phyloP scores from a whole-genome alignment of 2,329 filamentous ascomycete species.

The Tolypocladium tropicale region DNA sequence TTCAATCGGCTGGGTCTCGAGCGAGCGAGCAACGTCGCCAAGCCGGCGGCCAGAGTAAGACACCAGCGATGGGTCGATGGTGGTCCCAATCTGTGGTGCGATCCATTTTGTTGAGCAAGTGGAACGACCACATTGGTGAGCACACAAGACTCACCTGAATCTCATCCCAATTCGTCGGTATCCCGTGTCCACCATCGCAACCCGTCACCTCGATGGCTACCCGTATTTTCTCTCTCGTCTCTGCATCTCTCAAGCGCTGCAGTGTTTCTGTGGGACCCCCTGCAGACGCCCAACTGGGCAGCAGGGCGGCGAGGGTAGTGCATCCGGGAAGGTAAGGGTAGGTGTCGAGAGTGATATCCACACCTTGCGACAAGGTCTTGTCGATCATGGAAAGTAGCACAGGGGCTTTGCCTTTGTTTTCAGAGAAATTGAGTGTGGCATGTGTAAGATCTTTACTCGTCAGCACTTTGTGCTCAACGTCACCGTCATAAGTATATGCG shows the following conservation, averaged over 20 bases:
- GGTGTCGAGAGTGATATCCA: constrained; percentile 13
- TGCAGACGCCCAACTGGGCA: constrained; percentile 13
- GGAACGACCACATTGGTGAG: not conserved
- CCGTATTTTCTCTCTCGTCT: constrained; percentile 10
- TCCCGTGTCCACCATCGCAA: constrained; percentile 15
- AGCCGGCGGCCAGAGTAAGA: constrained; percentile 10
- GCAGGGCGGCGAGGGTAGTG: constrained; percentile 11
- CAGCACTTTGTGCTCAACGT: not conserved
- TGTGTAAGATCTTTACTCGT: constrained; percentile 11
- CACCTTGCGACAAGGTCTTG: constrained; percentile 5
- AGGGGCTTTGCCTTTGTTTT: constrained; percentile 12
- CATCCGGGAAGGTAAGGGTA: constrained; percentile 14
- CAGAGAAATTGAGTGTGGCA: constrained; percentile 13
- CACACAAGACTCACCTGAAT: constrained; percentile 7
- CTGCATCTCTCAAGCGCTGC: constrained; percentile 8
- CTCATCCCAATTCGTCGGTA: constrained; percentile 15
- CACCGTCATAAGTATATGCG: not conserved
- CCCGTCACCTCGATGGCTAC: constrained; percentile 12
- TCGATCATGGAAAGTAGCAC: constrained; percentile 11
- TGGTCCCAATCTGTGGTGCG: constrained; percentile 6
- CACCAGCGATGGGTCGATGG: constrained; percentile 4
- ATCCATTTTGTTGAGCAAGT: not conserved
- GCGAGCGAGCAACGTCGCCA: constrained; percentile 7
- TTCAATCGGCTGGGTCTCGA: constrained; percentile 6
- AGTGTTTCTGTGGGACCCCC: constrained; percentile 11